phyloP scores from a whole-genome alignment of 2,329 filamentous ascomycete species.

The Alternaria longipes region DNA sequence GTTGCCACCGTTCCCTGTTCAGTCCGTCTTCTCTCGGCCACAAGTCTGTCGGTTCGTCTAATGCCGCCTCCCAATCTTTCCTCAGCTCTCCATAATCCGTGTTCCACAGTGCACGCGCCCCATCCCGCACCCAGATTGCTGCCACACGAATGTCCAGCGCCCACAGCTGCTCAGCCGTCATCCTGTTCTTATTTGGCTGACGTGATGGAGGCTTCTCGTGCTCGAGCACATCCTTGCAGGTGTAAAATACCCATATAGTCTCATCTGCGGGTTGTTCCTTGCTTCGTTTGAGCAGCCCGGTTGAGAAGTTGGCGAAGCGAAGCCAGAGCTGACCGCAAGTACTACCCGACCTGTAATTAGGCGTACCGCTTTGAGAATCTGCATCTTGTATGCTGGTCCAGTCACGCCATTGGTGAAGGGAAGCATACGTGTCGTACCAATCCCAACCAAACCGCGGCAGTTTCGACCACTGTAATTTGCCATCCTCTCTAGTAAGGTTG shows the following conservation, averaged over 20 bases:
- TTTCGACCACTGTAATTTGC: not conserved
- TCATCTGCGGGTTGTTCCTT: not conserved
- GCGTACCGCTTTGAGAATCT: not conserved
- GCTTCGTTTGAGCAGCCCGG: not conserved
- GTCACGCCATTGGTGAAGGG: not conserved
- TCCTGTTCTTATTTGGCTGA: not conserved
- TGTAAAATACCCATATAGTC: not conserved
- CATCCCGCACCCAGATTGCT: slow-evolving; percentile 11
- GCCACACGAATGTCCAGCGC: slow-evolving; percentile 9
- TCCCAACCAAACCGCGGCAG: not conserved
- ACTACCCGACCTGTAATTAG: not conserved
- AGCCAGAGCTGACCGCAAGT: not conserved
- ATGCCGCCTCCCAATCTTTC: not conserved
- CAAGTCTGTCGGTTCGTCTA: not conserved
- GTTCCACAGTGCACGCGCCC: not conserved
- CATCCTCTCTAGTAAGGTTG: not conserved
- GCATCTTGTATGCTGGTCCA: not conserved
- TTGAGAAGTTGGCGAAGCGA: not conserved
- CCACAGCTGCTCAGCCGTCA: not conserved
- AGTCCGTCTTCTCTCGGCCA: slow-evolving; percentile 5
- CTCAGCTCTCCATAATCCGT: not conserved
- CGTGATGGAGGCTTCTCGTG: not conserved
- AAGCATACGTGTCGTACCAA: not conserved
- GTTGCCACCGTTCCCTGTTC: slow-evolving; percentile 6
- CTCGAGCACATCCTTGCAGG: not conserved